A percentile compares a stretch with the other conserved stretches of the same genome.
phyloP scores from a whole-genome alignment of 208 protist species.

The Leishmania turanica region DNA sequence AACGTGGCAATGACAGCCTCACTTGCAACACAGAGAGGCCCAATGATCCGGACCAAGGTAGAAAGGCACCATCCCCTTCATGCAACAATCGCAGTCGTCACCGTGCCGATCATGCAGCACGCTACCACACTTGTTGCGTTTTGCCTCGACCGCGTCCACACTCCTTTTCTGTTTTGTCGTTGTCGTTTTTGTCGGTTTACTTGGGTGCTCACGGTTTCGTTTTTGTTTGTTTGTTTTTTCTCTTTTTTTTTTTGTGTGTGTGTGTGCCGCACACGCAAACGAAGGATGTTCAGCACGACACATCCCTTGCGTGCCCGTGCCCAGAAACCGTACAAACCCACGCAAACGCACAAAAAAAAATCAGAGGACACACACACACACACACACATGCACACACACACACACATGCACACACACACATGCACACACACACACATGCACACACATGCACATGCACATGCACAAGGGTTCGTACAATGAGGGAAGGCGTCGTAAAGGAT shows the following conservation, averaged over 20 bases:
- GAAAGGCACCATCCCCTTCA: not conserved
- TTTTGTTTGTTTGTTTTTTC: not conserved
- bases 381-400: not conserved
- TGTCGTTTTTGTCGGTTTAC: not conserved
- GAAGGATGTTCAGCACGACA: not conserved
- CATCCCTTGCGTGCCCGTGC: not conserved
- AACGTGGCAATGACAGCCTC: not conserved
- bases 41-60: not conserved
- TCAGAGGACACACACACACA: not conserved
- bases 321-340: not conserved
- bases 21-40: not conserved
- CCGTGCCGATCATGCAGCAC: not conserved
- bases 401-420: not conserved
- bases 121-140: not conserved
- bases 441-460: not conserved
- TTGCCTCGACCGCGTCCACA: not conserved
- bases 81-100: not conserved
- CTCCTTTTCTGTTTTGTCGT: not conserved
- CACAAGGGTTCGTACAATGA: not conserved
- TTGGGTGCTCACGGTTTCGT: not conserved
- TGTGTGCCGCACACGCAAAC: not conserved
- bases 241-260: too few species aligned
- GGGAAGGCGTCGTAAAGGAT: not conserved
- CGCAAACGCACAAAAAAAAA: not conserved
- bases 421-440: not conserved